Evolutionary conservation across 768 basidiomycete genomes (phyloP).

Genomic region (Lactarius hengduanensis): DNA sequence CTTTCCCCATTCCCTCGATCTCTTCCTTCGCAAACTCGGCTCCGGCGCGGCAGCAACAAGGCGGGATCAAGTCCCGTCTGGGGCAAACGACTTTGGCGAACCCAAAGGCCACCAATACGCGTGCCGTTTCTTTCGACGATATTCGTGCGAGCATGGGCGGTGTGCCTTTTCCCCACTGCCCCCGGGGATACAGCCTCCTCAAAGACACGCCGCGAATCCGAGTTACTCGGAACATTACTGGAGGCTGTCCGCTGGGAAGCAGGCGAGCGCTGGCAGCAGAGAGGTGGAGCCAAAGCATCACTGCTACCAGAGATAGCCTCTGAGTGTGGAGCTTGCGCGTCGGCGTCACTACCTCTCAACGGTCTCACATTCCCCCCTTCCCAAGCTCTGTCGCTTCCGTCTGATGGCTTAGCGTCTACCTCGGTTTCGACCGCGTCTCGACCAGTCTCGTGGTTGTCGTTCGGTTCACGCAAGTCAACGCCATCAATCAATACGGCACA

Average conservation of each 20-base stretch:
- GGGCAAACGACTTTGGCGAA: conserved; percentile 5
- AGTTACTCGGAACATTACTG: conserved; percentile 17
- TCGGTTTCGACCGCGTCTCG: conserved; percentile 20
- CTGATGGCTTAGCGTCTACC: conserved; percentile 2
- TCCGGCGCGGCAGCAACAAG: conserved; percentile 12
- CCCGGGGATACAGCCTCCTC: conserved; percentile 10
- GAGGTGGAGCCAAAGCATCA: conserved; percentile 4
- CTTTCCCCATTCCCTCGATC: conserved; percentile 20
- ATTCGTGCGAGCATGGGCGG: conserved; percentile 25
- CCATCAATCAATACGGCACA: conserved; percentile 12
- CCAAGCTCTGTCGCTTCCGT: neutral
- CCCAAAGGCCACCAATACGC: conserved; percentile 17
- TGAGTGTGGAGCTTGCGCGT: conserved; percentile 25
- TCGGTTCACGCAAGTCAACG: conserved; percentile 25
- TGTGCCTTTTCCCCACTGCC: conserved; percentile 22
- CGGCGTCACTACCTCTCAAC: conserved; percentile 13
- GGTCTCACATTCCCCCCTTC: conserved; percentile 6
- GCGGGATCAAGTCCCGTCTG: conserved; percentile 13
- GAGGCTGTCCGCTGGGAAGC: conserved; percentile 21
- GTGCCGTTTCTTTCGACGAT: conserved; percentile 26
- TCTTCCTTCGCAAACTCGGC: neutral
- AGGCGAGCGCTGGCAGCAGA: conserved; percentile 21
- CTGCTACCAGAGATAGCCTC: conserved; percentile 15
- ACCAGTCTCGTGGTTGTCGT: conserved; percentile 27
- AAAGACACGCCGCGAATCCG: conserved; percentile 22